Evolutionary conservation across 768 basidiomycete genomes (phyloP), one percentile per base, ranked within the genome.

Genomic region (Lentinula sp.): DNA sequence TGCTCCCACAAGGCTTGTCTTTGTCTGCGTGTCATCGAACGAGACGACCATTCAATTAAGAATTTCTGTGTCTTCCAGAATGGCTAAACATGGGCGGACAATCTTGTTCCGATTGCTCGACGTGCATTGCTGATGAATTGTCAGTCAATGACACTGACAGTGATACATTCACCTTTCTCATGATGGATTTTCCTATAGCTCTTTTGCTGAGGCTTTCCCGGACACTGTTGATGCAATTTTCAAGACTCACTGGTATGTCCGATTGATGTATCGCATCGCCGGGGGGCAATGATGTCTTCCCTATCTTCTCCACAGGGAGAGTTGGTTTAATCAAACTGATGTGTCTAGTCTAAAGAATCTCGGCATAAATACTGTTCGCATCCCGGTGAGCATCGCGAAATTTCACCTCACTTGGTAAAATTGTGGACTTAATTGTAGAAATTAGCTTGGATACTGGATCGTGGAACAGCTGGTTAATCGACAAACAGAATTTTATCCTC

Each of bases 361-460:
- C 1, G 86, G 86, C 3, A 84, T 92, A 64, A 92, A 93, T 66
- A 88, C 88, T 16, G 87, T 89, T 62, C 85, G 91, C 36, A 76
- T 92, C 65, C 91, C 91, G 0, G 89, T 90, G 65, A 61, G 85
- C 43, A 51, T n/a, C n/a, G 12, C 15, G 28, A 23, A 16, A 12
- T 23, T 51, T 6, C 15, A 8, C 13, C 35, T n/a, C 9, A 42
- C 53, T 20, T 52, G 28, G 28, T 28, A 28, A 41, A 33, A 9
- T 61, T 52, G 32, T 52, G 12, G 28, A 23, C 4, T 39, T 9
- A 49, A 32, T 41, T 52, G 18, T 7, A 13, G 10, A 0, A 48
- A 1, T 3, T 43, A 91, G 89, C 81, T 92, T 43, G 90, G 91
- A 0, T 93, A 87, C 69, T 93, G 91, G 91, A 85, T 92, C 51